Base-by-base conservation (phyloP, 2,329 filamentous ascomycete genomes). In the Teratosphaeria pseudoeucalypti region DNA sequence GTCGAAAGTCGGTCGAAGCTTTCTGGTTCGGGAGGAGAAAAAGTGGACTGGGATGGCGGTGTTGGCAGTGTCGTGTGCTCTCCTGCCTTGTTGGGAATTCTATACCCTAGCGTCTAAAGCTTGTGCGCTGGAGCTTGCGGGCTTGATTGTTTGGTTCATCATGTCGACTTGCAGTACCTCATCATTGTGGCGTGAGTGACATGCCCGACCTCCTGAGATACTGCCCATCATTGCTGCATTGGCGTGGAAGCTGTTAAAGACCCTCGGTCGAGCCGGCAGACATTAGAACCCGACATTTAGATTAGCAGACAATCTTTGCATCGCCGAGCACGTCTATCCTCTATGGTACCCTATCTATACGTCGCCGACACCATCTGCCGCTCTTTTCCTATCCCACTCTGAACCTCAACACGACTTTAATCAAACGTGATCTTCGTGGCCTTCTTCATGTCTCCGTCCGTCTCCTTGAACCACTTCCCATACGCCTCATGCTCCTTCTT, bases 401-500 rank as follows among this genome's bases (percentile, higher is more conserved):
- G 23, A 1, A 6, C 7, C 2, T 43, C 29, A 32, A 43, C 16
- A 14, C 37, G 11, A 14, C 37, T 2, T 19, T 34, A 56, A 19
- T 56, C 56, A 34, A 57, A 57, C 1, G 56, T 57, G 32, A 57
- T 52, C 26, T 52, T 57, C 43, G 56, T 57, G 19, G 56, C 19
- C 74, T 89, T 87, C 76, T 92, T 88, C 73, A 83, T 89, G n/a
- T 49, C 43, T 5, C 43, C 43, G 74, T 86, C 86, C 68, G 90
- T 88, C 68, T 96, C 90, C 76, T 94, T 96, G 81, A 89, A 96
- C 73, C 97, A 97, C 34, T 91, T 90, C 60, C 94, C 94, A 72
- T 97, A 99, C 55, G 89, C 88, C 70, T 91, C 89, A 77, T 99
- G 94, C 55, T 86, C 84, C 90, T 97, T 97, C 85, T 95, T 96